Conservation (phyloP, 78 protist genomes). For the Pigoraptor vietnamica region DNA sequence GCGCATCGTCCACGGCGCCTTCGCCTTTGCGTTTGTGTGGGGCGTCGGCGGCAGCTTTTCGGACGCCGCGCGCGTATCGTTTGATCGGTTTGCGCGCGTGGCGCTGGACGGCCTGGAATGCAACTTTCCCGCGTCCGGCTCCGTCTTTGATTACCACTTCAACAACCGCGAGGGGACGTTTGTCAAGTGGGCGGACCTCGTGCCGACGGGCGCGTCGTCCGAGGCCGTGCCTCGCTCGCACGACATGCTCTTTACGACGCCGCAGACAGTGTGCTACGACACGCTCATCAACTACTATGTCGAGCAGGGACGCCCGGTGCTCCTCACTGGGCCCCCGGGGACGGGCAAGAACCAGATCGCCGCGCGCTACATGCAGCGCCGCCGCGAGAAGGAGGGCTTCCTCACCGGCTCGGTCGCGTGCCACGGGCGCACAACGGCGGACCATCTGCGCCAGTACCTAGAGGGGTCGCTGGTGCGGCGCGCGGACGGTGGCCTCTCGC, state of each 20-base stretch:
- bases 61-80: not conserved
- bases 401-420: not conserved
- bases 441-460: not conserved
- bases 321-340: not conserved
- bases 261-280: not conserved
- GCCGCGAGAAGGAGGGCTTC: not conserved
- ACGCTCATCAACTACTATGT: not conserved
- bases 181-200: constrained; percentile 40
- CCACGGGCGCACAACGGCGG: not conserved
- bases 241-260: not conserved
- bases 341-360: not conserved
- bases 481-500: not conserved
- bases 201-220: not conserved
- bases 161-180: constrained; percentile 3
- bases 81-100: constrained; percentile 37
- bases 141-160: constrained; percentile 37
- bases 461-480: not conserved
- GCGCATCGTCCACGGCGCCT: not conserved
- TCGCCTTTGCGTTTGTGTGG: constrained; percentile 1
- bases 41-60: constrained; percentile 26
- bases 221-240: not conserved
- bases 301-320: not conserved
- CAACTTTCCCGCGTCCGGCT: not conserved
- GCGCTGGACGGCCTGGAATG: constrained; percentile 1
- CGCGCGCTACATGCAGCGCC: not conserved